phyloP scores from a whole-genome alignment of 2,329 filamentous ascomycete species.

The Byssothecium circinans region DNA sequence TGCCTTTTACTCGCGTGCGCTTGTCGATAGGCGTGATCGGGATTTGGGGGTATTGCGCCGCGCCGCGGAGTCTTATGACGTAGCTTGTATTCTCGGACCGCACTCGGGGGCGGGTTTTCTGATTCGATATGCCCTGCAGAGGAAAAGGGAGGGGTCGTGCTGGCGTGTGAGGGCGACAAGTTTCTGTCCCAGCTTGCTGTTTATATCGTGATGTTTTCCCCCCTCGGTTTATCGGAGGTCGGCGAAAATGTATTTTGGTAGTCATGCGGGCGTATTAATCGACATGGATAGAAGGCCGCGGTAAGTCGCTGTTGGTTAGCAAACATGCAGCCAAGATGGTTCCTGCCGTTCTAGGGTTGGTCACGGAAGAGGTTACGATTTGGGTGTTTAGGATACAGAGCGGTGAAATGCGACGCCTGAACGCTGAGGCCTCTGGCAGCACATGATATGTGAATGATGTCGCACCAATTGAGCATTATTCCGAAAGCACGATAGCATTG shows the following conservation, averaged over 20 bases:
- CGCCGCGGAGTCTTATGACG: slow-evolving; percentile 13
- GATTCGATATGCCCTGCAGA: slow-evolving; percentile 7
- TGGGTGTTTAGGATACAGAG: slow-evolving; percentile 6
- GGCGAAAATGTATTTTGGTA: slow-evolving; percentile 30
- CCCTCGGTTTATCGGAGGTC: slow-evolving; percentile 27
- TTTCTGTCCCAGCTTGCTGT: neutral
- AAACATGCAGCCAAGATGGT: slow-evolving; percentile 24
- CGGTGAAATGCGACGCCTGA: slow-evolving; percentile 1
- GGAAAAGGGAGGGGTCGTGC: slow-evolving; percentile 7
- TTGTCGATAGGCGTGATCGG: neutral
- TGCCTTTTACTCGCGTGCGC: neutral
- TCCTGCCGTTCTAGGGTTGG: slow-evolving; percentile 37
- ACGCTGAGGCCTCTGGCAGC: neutral
- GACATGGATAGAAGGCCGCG: slow-evolving; percentile 19
- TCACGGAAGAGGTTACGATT: slow-evolving; percentile 15
- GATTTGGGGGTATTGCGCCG: slow-evolving; percentile 2
- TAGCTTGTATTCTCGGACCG: slow-evolving; percentile 6
- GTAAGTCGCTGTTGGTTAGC: slow-evolving; percentile 19
- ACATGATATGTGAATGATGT: neutral
- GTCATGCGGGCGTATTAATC: slow-evolving; percentile 31
- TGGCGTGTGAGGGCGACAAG: neutral
- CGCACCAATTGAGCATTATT: neutral
- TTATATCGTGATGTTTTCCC: slow-evolving; percentile 20
- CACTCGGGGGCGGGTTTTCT: slow-evolving; percentile 1
- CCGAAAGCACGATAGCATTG: neutral